These are phyloP conservation scores for Drechmeria coniospora DNA, from an alignment of 2,329 filamentous ascomycete genomes.

Conservation along the genomic window DNA sequence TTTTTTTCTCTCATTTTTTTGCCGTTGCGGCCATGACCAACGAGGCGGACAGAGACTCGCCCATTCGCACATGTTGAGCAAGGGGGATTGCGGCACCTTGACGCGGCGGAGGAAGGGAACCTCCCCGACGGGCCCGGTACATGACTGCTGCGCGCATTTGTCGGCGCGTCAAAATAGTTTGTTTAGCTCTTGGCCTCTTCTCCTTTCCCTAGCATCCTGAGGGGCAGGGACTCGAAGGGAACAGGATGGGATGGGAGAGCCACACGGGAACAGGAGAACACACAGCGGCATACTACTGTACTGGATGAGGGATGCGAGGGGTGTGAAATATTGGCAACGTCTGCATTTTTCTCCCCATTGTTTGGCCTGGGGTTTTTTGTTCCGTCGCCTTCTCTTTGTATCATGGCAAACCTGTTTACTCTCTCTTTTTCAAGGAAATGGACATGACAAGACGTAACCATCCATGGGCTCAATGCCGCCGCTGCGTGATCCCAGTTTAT, in stretches of 20 bases:
- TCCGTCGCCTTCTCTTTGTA: background rate
- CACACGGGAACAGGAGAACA: conserved; percentile 2
- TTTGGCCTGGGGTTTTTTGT: background rate
- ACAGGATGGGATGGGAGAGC: conserved; percentile 1
- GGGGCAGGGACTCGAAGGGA: background rate
- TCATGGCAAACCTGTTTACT: background rate
- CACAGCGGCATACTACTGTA: conserved; percentile 13
- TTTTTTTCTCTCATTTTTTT: conserved; percentile 15
- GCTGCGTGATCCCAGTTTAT: no score
- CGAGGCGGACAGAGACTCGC: conserved; percentile 2
- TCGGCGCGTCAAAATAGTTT: background rate
- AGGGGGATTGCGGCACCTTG: no score
- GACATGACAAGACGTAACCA: no score
- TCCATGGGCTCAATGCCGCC: no score
- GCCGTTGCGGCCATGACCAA: conserved; percentile 16
- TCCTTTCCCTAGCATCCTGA: background rate
- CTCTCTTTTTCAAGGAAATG: background rate
- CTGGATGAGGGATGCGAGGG: no score
- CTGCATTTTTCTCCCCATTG: conserved; percentile 1
- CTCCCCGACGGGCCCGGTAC: conserved; percentile 3
- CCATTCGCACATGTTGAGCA: no score
- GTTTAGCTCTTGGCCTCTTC: background rate
- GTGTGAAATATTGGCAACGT: conserved; percentile 3
- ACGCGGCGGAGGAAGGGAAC: no score
- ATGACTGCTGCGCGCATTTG: conserved; percentile 2